A percentile compares a stretch with the other conserved stretches of the same genome.
These are phyloP conservation scores for Platanthera guangdongensis DNA, from an alignment of 106 monocot genomes.

Conservation along the genomic window DNA sequence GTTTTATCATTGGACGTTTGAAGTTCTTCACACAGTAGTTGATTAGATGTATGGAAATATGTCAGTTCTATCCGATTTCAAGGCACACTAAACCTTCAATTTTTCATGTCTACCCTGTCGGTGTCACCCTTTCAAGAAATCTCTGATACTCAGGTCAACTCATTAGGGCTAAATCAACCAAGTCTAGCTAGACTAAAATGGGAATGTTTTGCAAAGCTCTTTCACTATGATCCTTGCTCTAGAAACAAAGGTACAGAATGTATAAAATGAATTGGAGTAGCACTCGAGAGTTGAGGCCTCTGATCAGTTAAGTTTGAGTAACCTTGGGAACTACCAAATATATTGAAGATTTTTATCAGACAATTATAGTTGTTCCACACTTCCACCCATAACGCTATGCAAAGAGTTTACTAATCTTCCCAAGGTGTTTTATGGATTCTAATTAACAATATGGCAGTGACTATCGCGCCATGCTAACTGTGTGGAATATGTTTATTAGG, in stretches of 20 bases:
- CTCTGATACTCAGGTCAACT: background rate
- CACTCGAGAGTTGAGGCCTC: background rate
- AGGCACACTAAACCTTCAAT: background rate
- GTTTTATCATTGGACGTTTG: background rate
- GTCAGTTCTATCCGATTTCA: background rate
- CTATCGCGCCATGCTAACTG: background rate
- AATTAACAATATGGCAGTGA: background rate
- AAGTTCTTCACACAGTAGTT: background rate
- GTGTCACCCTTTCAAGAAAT: background rate
- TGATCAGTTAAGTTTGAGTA: background rate
- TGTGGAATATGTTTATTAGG: no score
- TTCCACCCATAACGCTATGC: background rate
- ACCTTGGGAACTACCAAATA: background rate
- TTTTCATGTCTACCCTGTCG: background rate
- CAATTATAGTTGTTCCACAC: background rate
- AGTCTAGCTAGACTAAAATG: background rate
- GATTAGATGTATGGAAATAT: background rate
- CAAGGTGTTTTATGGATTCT: background rate
- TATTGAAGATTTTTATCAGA: background rate
- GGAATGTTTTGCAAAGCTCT: background rate
- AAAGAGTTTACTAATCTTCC: background rate
- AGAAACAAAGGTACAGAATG: background rate
- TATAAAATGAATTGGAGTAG: background rate
- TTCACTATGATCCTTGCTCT: background rate
- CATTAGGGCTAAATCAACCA: background rate